Evolutionary conservation across 176 grass and related monocot species (phyloP).

Genomic region (Miscanthus lutarioriparius): DNA sequence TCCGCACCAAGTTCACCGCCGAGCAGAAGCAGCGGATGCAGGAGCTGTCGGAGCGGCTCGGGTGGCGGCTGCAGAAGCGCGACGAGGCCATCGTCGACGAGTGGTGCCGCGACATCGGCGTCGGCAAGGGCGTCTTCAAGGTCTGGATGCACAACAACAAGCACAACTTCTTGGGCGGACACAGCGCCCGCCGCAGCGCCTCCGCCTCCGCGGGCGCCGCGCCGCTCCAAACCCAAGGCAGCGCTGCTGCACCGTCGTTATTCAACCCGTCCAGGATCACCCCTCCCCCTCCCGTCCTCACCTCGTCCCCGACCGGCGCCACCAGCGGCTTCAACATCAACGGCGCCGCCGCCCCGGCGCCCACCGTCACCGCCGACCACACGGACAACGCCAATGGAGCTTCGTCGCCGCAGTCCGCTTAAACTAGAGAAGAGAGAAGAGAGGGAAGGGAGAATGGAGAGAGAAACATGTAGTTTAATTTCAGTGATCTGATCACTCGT

Average conservation of each 20-base stretch:
- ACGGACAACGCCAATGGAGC: constrained; percentile 36
- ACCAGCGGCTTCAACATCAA: constrained; percentile 53
- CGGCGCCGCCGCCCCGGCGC: constrained; percentile 13
- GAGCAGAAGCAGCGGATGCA: constrained; percentile 99
- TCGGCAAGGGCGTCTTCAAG: constrained; percentile 94
- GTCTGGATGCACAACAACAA: constrained; percentile 99
- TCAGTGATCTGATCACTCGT: constrained; percentile 44
- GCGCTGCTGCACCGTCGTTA: neutral
- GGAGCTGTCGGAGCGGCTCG: constrained; percentile 85
- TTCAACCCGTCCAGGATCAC: constrained; percentile 29
- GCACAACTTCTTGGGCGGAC: constrained; percentile 85
- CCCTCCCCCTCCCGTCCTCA: constrained; percentile 10
- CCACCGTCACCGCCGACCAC: constrained; percentile 11
- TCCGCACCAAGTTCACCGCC: constrained; percentile 89
- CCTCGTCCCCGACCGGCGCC: constrained; percentile 26
- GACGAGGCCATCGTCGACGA: constrained; percentile 83
- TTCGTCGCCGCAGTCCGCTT: constrained; percentile 48
- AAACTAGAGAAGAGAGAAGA: constrained; percentile 7
- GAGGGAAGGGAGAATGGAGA: neutral
- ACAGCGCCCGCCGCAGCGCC: constrained; percentile 52
- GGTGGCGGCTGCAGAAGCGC: constrained; percentile 96
- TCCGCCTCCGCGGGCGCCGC: neutral
- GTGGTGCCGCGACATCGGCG: constrained; percentile 90
- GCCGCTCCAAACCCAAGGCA: neutral
- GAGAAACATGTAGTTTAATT: constrained; percentile 49